Evolutionary conservation across 2,329 filamentous ascomycete genomes (phyloP), one percentile per base, ranked within the genome.

Genomic region (Whalleya microplaca): DNA sequence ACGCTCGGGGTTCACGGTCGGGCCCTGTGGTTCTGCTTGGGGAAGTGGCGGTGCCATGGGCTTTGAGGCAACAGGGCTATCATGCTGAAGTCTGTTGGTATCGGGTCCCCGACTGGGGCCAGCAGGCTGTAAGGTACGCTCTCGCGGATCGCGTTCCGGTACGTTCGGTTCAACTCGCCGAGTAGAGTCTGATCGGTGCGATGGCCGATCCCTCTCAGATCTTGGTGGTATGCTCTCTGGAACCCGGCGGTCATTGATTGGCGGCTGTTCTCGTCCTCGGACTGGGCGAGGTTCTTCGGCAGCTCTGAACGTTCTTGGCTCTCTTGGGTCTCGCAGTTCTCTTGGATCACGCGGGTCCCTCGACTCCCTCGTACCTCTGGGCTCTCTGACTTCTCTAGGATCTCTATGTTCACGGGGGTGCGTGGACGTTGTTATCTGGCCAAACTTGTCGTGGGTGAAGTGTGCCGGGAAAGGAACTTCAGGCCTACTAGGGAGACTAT

Each of bases 1-100:
- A 54, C 83, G 77, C 49, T 84, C 81, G 1, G 83, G 82, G 58
- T 85, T 84, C 64, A 85, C 80, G 8, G 74, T 72, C 7, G 81
- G 80, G 10, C 81, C 83, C 18, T 72, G 68, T 2, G 64, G 14
- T 9, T 72, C 68, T 3, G 61, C 55, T 27, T 71, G 66, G 3
- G 64, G 61, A 41, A 70, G 67, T 37, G 71, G 62, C 1, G 67
- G 59, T 40, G n/a, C n/a, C n/a, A 72, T 62, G 10, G 72, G 63
- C 14, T 74, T 66, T n/a, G 71, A 51, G 27, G 70, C 59, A 9
- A 60, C 52, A 41, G 64, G 51, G 18, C 51, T 60, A 48, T 74
- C 68, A 48, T 73, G 61, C 51, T 64, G 51, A 19, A 48, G 56
- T 48, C 67, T 63, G 27, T 51, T 53, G 6, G 63, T n/a, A 8